Base-by-base conservation (phyloP, 2,329 filamentous ascomycete species). In the Colletotrichum tanaceti region DNA sequence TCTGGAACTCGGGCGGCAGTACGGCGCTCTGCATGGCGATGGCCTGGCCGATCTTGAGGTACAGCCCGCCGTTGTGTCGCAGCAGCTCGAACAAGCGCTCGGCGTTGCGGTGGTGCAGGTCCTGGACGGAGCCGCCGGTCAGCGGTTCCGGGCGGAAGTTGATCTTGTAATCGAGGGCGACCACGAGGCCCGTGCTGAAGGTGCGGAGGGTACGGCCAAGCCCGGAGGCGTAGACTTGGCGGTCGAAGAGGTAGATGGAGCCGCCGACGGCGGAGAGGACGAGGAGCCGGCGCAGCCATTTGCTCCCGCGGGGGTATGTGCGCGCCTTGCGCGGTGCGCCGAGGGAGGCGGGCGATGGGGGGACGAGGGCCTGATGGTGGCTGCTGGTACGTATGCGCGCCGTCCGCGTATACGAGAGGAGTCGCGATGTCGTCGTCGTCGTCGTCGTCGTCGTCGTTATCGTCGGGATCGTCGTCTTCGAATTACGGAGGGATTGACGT, bases 11-110 rank as follows among this genome's bases (percentile, higher is more conserved):
- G 0, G 94, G 93, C 32, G 96, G 96, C 70, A 99, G 82, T 32
- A 98, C 90, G 0, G 95, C 95, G 73, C 92, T 95, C 84, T 99
- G 96, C 96, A 98, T 98, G 16, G 95, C 96, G 73, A 99, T 95
- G 5, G 96, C 96, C 84, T 99, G 96, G 0, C 96, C 96, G 67
- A 99, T 98, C 85, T 99, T 99, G 76, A 98, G 85, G 77, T 98
- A 99, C 20, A 99, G 81, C 0, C 96, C 96, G 69, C 96, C 95
- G 85, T 99, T 99, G 63, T 88, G 83, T 32, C 93, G 87, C 72
- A 98, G 85, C 71, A 99, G 82, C 38, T 95, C 86, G 70, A 93
- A 97, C 44, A 98, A 82, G 32, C 93, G 86, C 81, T 94, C 89
- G 0, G 96, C 96, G 76, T 92, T 97, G 70, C 96, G 90, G 44